These are phyloP conservation scores for Geotrichum citri-aurantii DNA, from an alignment of 1,139 yeast species.

Conservation along the genomic window DNA sequence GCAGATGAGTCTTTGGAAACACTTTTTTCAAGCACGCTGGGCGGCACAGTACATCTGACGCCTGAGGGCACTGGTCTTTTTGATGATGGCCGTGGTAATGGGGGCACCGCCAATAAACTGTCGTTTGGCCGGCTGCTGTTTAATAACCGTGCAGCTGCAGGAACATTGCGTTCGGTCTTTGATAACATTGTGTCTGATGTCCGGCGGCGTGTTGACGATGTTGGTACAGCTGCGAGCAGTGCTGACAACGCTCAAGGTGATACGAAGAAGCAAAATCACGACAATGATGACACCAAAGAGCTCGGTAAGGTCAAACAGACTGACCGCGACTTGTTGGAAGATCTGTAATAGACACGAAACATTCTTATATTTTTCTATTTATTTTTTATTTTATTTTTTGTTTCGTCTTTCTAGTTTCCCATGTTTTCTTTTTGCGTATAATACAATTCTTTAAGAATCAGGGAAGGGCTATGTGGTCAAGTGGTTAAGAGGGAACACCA, in stretches of 20 bases:
- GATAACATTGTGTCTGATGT: conserved; percentile 90
- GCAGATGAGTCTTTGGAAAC: conserved; percentile 92
- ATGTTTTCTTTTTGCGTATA: too few relatives aligned
- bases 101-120: conserved; percentile 5
- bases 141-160: conserved; percentile 29
- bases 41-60: conserved; percentile 61
- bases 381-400: not conserved
- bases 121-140: not conserved
- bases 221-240: conserved; percentile 31
- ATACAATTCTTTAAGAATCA: too few relatives aligned
- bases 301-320: conserved; percentile 31
- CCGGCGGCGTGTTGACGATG: conserved; percentile 74
- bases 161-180: conserved; percentile 78
- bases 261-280: not conserved
- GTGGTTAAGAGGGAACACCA: too few relatives aligned
- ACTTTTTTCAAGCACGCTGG: conserved; percentile 64
- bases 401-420: not conserved
- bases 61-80: conserved; percentile 38
- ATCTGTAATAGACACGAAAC: conserved; percentile 8
- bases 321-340: conserved; percentile 38
- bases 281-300: not conserved
- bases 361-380: conserved; percentile 6
- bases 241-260: conserved; percentile 24
- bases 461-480: too few relatives aligned
- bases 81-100: conserved; percentile 22